Evolutionary conservation across 169 alveolate genomes (phyloP).

Genomic region (Theileria annulata): DNA sequence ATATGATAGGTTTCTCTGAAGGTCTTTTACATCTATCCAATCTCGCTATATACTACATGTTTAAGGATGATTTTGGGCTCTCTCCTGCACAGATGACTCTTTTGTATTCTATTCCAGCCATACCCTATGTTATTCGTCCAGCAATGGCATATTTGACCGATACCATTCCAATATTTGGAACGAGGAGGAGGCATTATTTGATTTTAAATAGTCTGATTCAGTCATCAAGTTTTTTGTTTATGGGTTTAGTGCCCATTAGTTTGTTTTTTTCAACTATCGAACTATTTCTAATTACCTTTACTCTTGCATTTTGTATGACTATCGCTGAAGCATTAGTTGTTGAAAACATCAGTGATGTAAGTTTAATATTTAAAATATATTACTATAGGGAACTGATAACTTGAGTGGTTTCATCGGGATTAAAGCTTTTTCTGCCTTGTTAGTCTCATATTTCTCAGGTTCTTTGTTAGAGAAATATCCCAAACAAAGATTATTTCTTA

Average conservation of each 20-base stretch:
- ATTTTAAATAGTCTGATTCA: slow-evolving; percentile 16
- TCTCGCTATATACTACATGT: slow-evolving; percentile 83
- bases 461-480: slow-evolving; percentile 84
- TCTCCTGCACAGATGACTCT: slow-evolving; percentile 57
- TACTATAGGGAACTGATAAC: slow-evolving; percentile 38
- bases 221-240: slow-evolving; percentile 11
- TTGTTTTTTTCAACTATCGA: neutral
- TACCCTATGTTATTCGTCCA: slow-evolving; percentile 85
- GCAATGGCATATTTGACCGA: slow-evolving; percentile 84
- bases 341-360: slow-evolving; percentile 40
- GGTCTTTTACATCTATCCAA: slow-evolving; percentile 87
- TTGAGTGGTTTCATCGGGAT: slow-evolving; percentile 89
- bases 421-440: slow-evolving; percentile 86
- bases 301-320: slow-evolving; percentile 79
- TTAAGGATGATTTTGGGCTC: slow-evolving; percentile 81
- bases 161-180: slow-evolving; percentile 81
- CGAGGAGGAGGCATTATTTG: slow-evolving; percentile 8
- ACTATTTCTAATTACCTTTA: slow-evolving; percentile 3
- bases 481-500: slow-evolving; percentile 82
- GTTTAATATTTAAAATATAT: neutral
- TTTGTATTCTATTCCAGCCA: slow-evolving; percentile 72
- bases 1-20: slow-evolving; percentile 87
- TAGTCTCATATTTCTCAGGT: slow-evolving; percentile 93
- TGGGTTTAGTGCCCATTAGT: slow-evolving; percentile 19
- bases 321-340: slow-evolving; percentile 87